Base-by-base conservation (phyloP, 1,139 yeast species). In the Lodderomyces pseudojiufengensis region DNA sequence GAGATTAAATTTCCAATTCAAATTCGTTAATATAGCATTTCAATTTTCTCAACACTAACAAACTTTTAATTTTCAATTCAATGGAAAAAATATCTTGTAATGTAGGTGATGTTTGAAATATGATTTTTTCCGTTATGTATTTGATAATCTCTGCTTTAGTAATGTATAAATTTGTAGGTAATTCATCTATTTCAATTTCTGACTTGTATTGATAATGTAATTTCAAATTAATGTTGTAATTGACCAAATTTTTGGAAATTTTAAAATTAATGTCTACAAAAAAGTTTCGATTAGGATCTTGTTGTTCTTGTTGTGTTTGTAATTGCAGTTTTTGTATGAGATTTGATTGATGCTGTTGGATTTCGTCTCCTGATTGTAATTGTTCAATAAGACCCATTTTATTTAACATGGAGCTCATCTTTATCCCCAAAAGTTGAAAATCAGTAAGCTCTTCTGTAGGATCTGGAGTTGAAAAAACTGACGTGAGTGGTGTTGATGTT, bases 41-140 rank as follows among this genome's bases (percentile, higher is more conserved):
- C 5, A 44, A 29, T 9, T 15, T 7, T 18, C 24, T 14, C 14
- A 45, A 39, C 15, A 24, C 27, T 22, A 45, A 38, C 27, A 45
- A 39, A 4, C 33, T 29, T 30, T 45, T 45, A 23, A 45, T 38
- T 15, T 44, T 45, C 13, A 37, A 20, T 30, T 45, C 45, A 14
- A 44, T 35, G 2, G 40, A 43, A 25, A 38, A 42, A 6, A 42
- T 26, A 22, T 39, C 32, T 11, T 32, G 27, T 16, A 31, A 35
- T 3, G 22, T 11, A 5, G 13, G 25, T 13, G 23, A 16, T 10
- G 22, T n/a, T 18, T 29, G 25, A 15, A 33, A 20, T 8, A 45
- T 33, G 4, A 43, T 31, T 26, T 39, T 44, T 15, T 42, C 41
- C 27, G 36, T 35, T 23, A 45, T 25, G 29, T 42, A 42, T 31